A percentile compares a stretch with the other conserved stretches of the same genome.
phyloP scores from a whole-genome alignment of 1,139 yeast genomes.

The Kurtzmaniella natalensis region DNA sequence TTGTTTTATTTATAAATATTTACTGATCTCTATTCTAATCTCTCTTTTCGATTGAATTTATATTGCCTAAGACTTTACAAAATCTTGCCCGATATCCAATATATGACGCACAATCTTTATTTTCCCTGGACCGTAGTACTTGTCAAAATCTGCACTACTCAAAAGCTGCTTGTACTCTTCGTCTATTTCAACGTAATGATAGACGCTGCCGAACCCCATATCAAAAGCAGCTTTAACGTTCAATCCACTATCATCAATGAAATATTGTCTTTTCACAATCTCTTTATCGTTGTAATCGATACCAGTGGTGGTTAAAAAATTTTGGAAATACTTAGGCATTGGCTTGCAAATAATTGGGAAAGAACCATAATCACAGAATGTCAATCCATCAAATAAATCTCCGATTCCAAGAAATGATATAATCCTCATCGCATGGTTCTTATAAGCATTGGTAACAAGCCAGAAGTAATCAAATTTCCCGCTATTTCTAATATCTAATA shows the following conservation, averaged over 20 bases:
- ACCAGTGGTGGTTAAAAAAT: constrained; percentile 62
- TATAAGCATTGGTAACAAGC: constrained; percentile 94
- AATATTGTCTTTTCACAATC: constrained; percentile 37
- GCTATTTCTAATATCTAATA: constrained; percentile 39
- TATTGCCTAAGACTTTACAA: too few relatives aligned
- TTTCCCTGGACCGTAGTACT: constrained; percentile 36
- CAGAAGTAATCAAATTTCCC: constrained; percentile 47
- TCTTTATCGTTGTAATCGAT: constrained; percentile 43
- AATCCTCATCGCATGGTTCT: constrained; percentile 79
- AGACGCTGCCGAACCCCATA: constrained; percentile 48
- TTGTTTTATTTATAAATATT: too few relatives aligned
- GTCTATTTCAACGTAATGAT: constrained; percentile 56
- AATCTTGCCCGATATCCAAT: constrained; percentile 20
- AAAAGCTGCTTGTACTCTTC: constrained; percentile 33
- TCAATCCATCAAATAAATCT: constrained; percentile 88
- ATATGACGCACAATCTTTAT: constrained; percentile 30
- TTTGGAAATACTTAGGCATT: constrained; percentile 49
- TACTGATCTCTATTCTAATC: background rate
- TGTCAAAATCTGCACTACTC: constrained; percentile 25
- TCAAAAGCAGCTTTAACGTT: constrained; percentile 56
- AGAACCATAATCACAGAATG: constrained; percentile 78
- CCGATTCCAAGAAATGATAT: constrained; percentile 78
- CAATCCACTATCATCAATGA: constrained; percentile 78
- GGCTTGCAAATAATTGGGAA: constrained; percentile 83
- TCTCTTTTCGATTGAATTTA: background rate